These are phyloP conservation scores for Cercospora nicotianae DNA, from an alignment of 2,329 filamentous ascomycete species.

Conservation along the genomic window DNA sequence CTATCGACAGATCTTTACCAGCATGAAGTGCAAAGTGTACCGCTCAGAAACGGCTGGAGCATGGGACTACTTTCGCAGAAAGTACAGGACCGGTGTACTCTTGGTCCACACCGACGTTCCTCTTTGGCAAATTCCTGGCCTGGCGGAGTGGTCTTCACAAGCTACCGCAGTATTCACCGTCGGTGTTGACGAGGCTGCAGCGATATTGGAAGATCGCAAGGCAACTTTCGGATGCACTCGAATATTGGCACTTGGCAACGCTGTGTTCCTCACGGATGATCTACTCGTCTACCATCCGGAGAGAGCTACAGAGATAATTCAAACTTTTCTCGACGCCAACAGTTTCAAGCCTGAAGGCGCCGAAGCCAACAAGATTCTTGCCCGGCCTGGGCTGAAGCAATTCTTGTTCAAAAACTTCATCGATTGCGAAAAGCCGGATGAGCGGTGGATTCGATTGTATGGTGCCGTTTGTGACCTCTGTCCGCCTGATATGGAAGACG, in stretches of 20 bases:
- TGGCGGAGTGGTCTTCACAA: slow-evolving; percentile 37
- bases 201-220: slow-evolving; percentile 21
- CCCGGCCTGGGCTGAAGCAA: slow-evolving; percentile 33
- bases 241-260: slow-evolving; percentile 42
- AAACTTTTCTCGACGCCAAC: slow-evolving; percentile 39
- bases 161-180: slow-evolving; percentile 38
- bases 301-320: slow-evolving; percentile 41
- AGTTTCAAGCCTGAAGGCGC: slow-evolving; percentile 31
- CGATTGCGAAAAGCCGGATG: slow-evolving; percentile 19
- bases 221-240: slow-evolving; percentile 29
- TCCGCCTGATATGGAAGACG: slow-evolving; percentile 29
- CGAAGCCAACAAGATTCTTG: slow-evolving; percentile 30
- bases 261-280: slow-evolving; percentile 48
- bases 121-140: slow-evolving; percentile 37
- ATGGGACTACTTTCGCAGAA: slow-evolving; percentile 33
- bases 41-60: slow-evolving; percentile 27
- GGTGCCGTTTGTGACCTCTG: slow-evolving; percentile 31
- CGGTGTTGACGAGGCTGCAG: slow-evolving; percentile 32
- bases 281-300: slow-evolving; percentile 43
- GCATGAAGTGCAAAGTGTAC: slow-evolving; percentile 29
- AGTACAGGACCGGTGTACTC: slow-evolving; percentile 25
- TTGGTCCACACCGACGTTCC: slow-evolving; percentile 38
- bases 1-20: slow-evolving; percentile 25
- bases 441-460: slow-evolving; percentile 26
- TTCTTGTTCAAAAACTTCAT: slow-evolving; percentile 28